Evolutionary conservation across 2,329 filamentous ascomycete species (phyloP), one percentile per base, ranked within the genome.

Genomic region (Mycosphaerella arachidis): DNA sequence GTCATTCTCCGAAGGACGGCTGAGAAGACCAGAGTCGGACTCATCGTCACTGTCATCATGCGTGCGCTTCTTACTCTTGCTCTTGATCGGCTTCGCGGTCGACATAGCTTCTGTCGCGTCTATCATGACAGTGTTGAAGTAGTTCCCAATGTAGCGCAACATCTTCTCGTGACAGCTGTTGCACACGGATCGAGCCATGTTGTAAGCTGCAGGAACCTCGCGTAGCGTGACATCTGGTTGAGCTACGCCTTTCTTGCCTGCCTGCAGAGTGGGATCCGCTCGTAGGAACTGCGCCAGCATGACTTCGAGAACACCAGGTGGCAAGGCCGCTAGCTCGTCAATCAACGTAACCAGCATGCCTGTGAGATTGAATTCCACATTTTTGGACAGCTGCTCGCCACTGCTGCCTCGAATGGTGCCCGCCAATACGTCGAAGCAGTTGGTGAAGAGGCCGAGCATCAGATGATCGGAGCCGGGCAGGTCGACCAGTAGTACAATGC

Each of bases 261-360:
- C 53, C 6, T 64, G 67, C 51, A 82, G 66, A 59, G 80, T 86
- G 0, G 91, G 89, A 54, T 92, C 91, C 2, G 92, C 92, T 67
- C 94, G 86, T 57, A 99, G 80, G 70, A 99, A 99, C 73, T 99
- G 95, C 7, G 93, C 93, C 72, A 99, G 90, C 67, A 99, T 92
- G 31, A 93, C 86, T 72, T 99, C 93, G 20, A 97, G 86, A 2
- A 96, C 91, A 60, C 91, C 87, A 6, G 87, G 82, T 0, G 92
- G 90, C 18, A 99, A 81, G 40, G 84, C 86, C 1, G 84, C 79
- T 18, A 89, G 87, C 77, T 99, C 94, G 65, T 97, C 94, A 24
- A 99, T 88, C 55, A 99, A 79, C 54, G 88, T 90, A 48, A 89
- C 86, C 24, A 99, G 82, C 63, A 97, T 84, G 55, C 91, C 86